A percentile compares a stretch with the other conserved stretches of the same genome.
These are phyloP conservation scores for Geoglossum cookeanum DNA, from an alignment of 2,329 filamentous ascomycete species.

Conservation along the genomic window DNA sequence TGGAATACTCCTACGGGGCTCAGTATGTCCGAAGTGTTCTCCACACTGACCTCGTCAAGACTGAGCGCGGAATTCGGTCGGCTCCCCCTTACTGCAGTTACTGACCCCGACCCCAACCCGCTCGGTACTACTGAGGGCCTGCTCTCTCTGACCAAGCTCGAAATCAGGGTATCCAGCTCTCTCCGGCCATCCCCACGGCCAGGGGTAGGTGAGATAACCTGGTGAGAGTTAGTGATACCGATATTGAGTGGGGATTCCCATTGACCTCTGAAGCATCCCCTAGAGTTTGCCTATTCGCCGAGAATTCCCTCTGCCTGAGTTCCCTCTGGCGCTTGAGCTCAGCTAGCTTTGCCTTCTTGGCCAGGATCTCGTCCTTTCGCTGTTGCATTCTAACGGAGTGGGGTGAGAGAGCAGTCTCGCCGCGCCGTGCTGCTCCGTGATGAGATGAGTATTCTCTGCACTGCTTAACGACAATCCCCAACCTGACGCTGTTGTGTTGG, in stretches of 20 bases:
- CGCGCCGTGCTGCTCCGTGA: not conserved
- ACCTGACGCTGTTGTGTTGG: too few relatives aligned
- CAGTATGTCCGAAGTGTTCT: conserved; percentile 26
- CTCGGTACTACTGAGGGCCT: conserved; percentile 50
- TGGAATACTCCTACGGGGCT: conserved; percentile 32
- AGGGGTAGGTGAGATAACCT: conserved; percentile 52
- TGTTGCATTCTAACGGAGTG: conserved; percentile 44
- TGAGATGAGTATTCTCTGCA: not conserved
- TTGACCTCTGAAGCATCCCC: conserved; percentile 53
- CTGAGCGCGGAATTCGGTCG: conserved; percentile 76
- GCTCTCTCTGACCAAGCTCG: conserved; percentile 62
- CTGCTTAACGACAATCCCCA: too few relatives aligned
- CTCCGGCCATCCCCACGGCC: conserved; percentile 51
- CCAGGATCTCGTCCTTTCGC: conserved; percentile 86
- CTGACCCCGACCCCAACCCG: conserved; percentile 18
- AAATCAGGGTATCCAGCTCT: conserved; percentile 69
- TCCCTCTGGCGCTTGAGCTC: conserved; percentile 89
- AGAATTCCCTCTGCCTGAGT: conserved; percentile 58
- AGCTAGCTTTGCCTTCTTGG: conserved; percentile 90
- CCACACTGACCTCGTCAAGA: conserved; percentile 58
- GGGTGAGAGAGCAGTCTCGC: conserved; percentile 15
- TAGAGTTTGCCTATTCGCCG: conserved; percentile 46
- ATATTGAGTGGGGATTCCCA: not conserved
- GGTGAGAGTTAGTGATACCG: conserved; percentile 5
- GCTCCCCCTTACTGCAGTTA: conserved; percentile 34